Evolutionary conservation across 257 asterid genomes (phyloP), one percentile per base, ranked within the genome.

Genomic region (Knoxia roxburghii): DNA sequence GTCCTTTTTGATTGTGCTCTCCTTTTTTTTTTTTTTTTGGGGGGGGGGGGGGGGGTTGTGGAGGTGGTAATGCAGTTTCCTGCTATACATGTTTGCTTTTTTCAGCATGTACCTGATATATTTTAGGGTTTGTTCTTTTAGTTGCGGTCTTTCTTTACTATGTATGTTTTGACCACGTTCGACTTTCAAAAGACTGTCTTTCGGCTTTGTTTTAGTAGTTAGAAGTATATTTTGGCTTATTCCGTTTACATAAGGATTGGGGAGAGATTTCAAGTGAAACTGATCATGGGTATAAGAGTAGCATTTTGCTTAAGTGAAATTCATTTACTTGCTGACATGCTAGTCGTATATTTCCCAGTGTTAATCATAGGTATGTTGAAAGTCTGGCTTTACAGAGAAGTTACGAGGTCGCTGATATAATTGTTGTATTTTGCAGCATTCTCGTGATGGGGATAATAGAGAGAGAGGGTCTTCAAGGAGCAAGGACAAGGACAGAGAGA

Each of bases 381-480:
- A n/a, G n/a, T n/a, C n/a, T n/a, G n/a, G n/a, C n/a, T n/a, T n/a
- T n/a, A n/a, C n/a, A n/a, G n/a, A n/a, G n/a, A n/a, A n/a, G n/a
- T n/a, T n/a, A n/a, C n/a, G n/a, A n/a, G n/a, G n/a, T n/a, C 30
- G 5, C 60, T 26, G 35, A 54, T 24, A 9, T 13, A 12, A 54
- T 54, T 54, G 21, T 33, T 48, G 7, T 55, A 18, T 57, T 7
- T 21, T 50, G 50, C 81, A 73, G 78, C 77, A 73, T 64, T 73
- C 67, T 68, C 75, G 72, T 50, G 81, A 69, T 23, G 69, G 71
- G 57, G 73, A 73, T 32, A 63, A 58, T 54, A 56, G 59, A 43
- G 83, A 68, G 54, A 68, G 67, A 65, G 76, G 52, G 10, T 40
- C 80, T 52, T 71, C 76, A 57, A 86, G 96, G 79, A 78, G 75